Evolutionary conservation across 1,284 basidiomycete species (phyloP).

Genomic region (Rhizopogon hawkerae): DNA sequence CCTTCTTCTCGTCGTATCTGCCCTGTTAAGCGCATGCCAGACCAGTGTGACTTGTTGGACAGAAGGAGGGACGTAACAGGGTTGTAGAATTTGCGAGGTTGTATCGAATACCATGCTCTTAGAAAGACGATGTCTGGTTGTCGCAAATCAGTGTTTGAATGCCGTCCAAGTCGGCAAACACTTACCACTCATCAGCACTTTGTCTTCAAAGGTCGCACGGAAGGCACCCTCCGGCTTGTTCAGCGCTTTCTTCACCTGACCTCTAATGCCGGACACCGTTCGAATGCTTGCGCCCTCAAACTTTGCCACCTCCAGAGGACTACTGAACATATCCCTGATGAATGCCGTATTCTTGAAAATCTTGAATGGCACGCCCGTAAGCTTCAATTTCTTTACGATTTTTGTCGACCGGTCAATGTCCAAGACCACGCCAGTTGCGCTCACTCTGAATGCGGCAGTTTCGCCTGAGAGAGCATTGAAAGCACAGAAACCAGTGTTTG

Average conservation of each 20-base stretch:
- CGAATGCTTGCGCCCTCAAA: slow-evolving; percentile 96
- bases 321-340: slow-evolving; percentile 95
- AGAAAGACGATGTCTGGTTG: slow-evolving; percentile 86
- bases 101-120: slow-evolving; percentile 93
- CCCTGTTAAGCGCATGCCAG: slow-evolving; percentile 94
- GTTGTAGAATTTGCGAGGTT: slow-evolving; percentile 95
- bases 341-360: slow-evolving; percentile 99
- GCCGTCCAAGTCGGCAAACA: slow-evolving; percentile 12
- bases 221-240: slow-evolving; percentile 92
- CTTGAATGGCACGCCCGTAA: slow-evolving; percentile 93
- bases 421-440: slow-evolving; percentile 91
- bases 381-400: slow-evolving; percentile 98
- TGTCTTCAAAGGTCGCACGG: slow-evolving; percentile 97
- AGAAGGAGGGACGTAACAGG: slow-evolving; percentile 89
- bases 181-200: slow-evolving; percentile 90
- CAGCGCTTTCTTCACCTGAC: slow-evolving; percentile 94
- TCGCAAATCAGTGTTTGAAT: slow-evolving; percentile 4
- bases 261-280: slow-evolving; percentile 93
- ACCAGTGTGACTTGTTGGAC: slow-evolving; percentile 72
- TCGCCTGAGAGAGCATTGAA: slow-evolving; percentile 80
- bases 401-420: slow-evolving; percentile 87
- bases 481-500: slow-evolving; percentile 97
- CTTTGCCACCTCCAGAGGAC: slow-evolving; percentile 91
- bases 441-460: slow-evolving; percentile 76
- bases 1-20: slow-evolving; percentile 81